Evolutionary conservation across 495 filamentous ascomycete species (phyloP), one percentile per base, ranked within the genome.

Genomic region (Sabuloglossum arenarium): DNA sequence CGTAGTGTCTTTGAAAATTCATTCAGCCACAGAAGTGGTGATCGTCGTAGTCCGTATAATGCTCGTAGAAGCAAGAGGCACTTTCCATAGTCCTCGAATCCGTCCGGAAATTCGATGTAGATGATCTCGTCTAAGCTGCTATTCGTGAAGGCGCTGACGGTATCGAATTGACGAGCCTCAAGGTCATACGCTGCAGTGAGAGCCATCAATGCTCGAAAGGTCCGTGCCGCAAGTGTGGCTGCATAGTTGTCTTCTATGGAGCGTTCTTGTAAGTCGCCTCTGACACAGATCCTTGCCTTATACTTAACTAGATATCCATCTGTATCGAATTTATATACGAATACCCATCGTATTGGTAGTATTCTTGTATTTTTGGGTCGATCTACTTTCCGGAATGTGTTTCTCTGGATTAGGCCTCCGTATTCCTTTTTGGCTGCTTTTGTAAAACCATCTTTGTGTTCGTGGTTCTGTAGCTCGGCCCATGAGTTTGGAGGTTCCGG

Each of bases 101-200:
- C 47, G 19, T 58, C 29, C 3, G 56, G 56, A 21, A 4, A 56
- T 29, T 56, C 50, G 3, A 55, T 54, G 39, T 59, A 59, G 0
- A 63, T 53, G 8, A 19, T 49, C 34, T 66, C 55, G 32, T 63
- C 58, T 6, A 67, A 27, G 25, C 19, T 23, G 24, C 50, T 58
- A 27, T 69, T 64, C 0, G 61, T 50, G 32, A 69, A 68, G 0
- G 67, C 65, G 53, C 61, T 68, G 16, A 67, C 58, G 23, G 60
- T 59, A 54, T 68, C 60, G 23, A 50, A 61, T 51, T 67, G 59
- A 2, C 37, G 47, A n/a, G 56, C 55, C 52, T 67, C 61, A 12
- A 67, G 60, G 50, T 64, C 54, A 54, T 64, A 67, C 29, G 56
- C 61, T n/a, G 64, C 61, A 6, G 59, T 56, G 0, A 67, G 42